Percentiles rank a stretch among this genome's conserved stretches.
phyloP scores from a whole-genome alignment of 2,329 filamentous ascomycete genomes.

The Phaeoacremonium minimum region DNA sequence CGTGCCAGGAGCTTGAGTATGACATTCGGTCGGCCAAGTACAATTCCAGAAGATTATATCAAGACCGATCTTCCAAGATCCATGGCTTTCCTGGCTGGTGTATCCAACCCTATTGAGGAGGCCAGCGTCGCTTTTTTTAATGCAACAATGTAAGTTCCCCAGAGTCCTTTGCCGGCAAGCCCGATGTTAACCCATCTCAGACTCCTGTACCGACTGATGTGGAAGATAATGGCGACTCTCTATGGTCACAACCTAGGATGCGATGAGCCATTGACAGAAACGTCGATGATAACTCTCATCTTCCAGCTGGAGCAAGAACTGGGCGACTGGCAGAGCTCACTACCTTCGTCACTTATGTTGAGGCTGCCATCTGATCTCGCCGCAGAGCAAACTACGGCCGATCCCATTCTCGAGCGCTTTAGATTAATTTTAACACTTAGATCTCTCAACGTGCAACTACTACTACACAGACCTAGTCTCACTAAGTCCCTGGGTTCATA shows the following conservation, averaged over 20 bases:
- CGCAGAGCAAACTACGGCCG: slow-evolving; percentile 20
- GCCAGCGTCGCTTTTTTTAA: slow-evolving; percentile 24
- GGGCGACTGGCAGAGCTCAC: slow-evolving; percentile 25
- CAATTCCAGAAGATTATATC: slow-evolving; percentile 39
- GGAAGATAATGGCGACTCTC: no score
- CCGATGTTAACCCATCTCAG: slow-evolving; percentile 12
- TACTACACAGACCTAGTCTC: slow-evolving; percentile 22
- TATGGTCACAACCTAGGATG: slow-evolving; percentile 40
- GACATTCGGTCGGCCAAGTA: slow-evolving; percentile 43
- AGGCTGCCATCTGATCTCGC: slow-evolving; percentile 10
- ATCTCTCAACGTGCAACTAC: slow-evolving; percentile 24
- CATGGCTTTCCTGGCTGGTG: slow-evolving; percentile 7
- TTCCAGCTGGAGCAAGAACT: slow-evolving; percentile 33
- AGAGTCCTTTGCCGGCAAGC: no score
- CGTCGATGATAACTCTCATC: slow-evolving; percentile 25
- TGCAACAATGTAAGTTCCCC: slow-evolving; percentile 23
- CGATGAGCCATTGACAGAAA: slow-evolving; percentile 14
- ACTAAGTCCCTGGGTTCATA: no score
- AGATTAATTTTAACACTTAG: slow-evolving; percentile 31
- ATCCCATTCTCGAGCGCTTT: no score
- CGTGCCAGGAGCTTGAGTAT: slow-evolving; percentile 45
- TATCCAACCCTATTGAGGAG: slow-evolving; percentile 5
- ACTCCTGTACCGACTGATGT: no score
- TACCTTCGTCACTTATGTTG: slow-evolving; percentile 24
- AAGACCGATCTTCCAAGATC: slow-evolving; percentile 29